Evolutionary conservation across 1,284 basidiomycete species (phyloP), one percentile per base, ranked within the genome.

Genomic region (Rhodotorula sp.): DNA sequence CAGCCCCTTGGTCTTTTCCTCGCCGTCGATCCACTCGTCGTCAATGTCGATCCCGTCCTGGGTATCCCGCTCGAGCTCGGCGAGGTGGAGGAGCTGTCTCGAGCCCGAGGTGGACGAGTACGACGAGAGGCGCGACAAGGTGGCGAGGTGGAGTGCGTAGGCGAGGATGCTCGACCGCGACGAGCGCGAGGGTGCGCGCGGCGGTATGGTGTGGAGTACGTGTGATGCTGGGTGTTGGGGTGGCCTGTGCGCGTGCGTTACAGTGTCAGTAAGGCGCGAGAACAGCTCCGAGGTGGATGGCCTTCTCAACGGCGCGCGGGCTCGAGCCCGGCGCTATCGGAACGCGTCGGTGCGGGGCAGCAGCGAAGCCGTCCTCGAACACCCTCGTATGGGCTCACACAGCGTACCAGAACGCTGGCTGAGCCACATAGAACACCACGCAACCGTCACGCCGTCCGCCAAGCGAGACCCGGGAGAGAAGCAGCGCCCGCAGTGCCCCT

Each of bases 131-230:
- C 74, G 74, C 11, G 74, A 63, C 11, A 65, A 59, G 1, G 72
- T 73, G 15, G 71, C 72, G 53, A 73, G 72, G 62, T 75, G 67
- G 24, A 75, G 58, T 18, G 71, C 73, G 64, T 75, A 75, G 22
- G 74, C 69, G 58, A 75, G 69, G 48, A 75, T 75, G 62, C 71
- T 73, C n/a, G 69, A 71, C 9, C 74, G 67, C 2, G 74, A 73
- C 18, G 74, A 75, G n/a, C 69, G 67, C 3, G 74, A 75, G 4
- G 71, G 69, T 0, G 71, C 67, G 7, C 74, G 71, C 16, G 74
- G 74, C 31, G 74, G 74, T 34, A 75, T 75, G 40, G 74, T 66
- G 30, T 75, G 74, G 2, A 75, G 61, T 7, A 75, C 44, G 48
- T 66, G 71, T 20, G 71, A 71, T 2, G 69, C 65, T 15, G 74